Evolutionary conservation across 306 rosid species (phyloP).

Genomic region (Pyrus pyrifolia): DNA sequence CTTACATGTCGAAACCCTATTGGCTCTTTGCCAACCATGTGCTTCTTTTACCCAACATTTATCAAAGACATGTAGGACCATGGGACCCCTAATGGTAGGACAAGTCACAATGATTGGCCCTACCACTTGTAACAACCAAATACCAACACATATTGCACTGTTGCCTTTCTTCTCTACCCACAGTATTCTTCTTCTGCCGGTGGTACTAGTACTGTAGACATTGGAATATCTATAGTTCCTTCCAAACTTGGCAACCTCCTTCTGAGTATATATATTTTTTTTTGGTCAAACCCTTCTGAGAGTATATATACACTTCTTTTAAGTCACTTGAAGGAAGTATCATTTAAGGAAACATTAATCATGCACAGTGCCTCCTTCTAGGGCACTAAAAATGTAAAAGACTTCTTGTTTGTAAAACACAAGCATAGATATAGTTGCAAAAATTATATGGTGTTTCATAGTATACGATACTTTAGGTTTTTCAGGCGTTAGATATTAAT

Average conservation of each 20-base stretch:
- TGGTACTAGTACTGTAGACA: background rate
- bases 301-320: background rate
- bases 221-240: background rate
- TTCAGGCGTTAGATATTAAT: too few relatives aligned
- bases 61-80: background rate
- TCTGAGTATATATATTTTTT: background rate
- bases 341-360: background rate
- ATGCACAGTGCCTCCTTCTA: background rate
- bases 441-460: too few relatives aligned
- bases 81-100: background rate
- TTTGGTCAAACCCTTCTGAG: background rate
- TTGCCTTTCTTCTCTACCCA: background rate
- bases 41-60: background rate
- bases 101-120: background rate
- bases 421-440: background rate
- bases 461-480: too few relatives aligned
- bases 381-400: background rate
- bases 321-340: background rate
- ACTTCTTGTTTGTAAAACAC: background rate
- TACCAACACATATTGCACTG: background rate
- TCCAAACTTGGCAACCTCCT: background rate
- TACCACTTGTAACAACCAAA: background rate
- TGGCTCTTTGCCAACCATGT: background rate
- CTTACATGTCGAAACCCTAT: background rate
- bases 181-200: background rate